Evolutionary conservation across 176 grass and related monocot genomes (phyloP), one percentile per base, ranked within the genome.

Genomic region (Canna indica): DNA sequence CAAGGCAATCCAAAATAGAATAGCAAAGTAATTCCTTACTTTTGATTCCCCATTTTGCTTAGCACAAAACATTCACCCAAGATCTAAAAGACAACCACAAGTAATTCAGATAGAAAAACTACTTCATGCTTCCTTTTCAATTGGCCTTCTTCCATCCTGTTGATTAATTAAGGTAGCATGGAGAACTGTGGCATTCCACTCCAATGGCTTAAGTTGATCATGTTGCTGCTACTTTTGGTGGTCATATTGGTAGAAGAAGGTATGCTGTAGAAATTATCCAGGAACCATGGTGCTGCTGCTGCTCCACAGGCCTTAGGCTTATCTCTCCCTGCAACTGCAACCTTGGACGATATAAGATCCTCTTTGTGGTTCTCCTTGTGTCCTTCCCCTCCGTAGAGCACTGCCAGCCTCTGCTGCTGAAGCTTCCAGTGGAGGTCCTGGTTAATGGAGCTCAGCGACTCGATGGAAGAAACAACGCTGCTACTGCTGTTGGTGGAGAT

Each of bases 371-470:
- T 4, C 41, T 58, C 71, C 53, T 73, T 73, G 17, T 78, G 28
- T 57, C 47, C 79, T 5, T 89, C 77, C 30, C 74, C 79, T 26
- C 79, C 73, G 52, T 83, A 84, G 69, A 90, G 75, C 80, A 84
- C 85, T 29, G 86, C 84, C 31, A 99, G 77, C 57, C 94, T 73
- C 69, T 90, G 94, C 70, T 93, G 89, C 81, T 99, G 94, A 10
- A 99, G 89, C 78, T 90, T 93, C 84, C 90, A 90, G 81, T 93
- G 94, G 6, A 99, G 86, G 60, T 99, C 89, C 72, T 93, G 94
- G 82, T 93, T 99, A 76, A 99, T 99, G 82, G 91, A 99, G 73
- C 89, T 99, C 25, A 99, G 77, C 44, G 94, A 90, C 72, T 99
- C 94, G 70, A 99, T 99, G 28, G 94, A 93, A 20, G 94, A 85